Evolutionary conservation across 2,329 filamentous ascomycete genomes (phyloP), one percentile per base, ranked within the genome.

Genomic region (Pseudogymnoascus sp.): DNA sequence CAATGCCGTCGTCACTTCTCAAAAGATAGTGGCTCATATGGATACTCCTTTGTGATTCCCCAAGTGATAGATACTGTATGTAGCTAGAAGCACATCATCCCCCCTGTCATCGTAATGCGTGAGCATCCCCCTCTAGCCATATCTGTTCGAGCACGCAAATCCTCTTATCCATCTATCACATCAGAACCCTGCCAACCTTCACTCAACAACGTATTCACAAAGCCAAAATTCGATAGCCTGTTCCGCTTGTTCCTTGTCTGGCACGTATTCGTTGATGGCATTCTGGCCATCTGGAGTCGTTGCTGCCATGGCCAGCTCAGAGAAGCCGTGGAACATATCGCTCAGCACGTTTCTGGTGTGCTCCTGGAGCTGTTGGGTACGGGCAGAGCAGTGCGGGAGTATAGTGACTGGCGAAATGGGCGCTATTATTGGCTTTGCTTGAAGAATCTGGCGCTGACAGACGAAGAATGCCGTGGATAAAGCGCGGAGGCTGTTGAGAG

Each of bases 181-280:
- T 59, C n/a, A 36, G 29, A 23, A 4, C 61, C 39, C 29, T 40
- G 16, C 18, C 10, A 36, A 47, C 11, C 14, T 34, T 65, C 37
- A 69, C 36, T 70, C 67, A 26, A 64, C 61, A 54, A 72, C 37
- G 51, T 68, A 68, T 54, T 73, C 72, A 21, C 68, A 59, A 29
- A 65, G 64, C 72, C 72, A 74, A 65, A 74, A 74, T 4, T 64
- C 66, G 26, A 72, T 68, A n/a, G 73, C 64, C 42, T 72, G 67
- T 23, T 69, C 66, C 8, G 66, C 67, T 11, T 65, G 64, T 11
- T 37, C 54, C 11, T 54, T 63, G 7, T 68, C 68, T 29, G 67
- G 64, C 4, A 75, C 34, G 61, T 67, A 70, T 5, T 67, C 39
- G 23, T 63, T 62, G n/a, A 75, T 60, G 4, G 21, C 62, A n/a